Evolutionary conservation across 208 protist genomes (phyloP), one percentile per base, ranked within the genome.

Genomic region (Trypanosoma rangeli): DNA sequence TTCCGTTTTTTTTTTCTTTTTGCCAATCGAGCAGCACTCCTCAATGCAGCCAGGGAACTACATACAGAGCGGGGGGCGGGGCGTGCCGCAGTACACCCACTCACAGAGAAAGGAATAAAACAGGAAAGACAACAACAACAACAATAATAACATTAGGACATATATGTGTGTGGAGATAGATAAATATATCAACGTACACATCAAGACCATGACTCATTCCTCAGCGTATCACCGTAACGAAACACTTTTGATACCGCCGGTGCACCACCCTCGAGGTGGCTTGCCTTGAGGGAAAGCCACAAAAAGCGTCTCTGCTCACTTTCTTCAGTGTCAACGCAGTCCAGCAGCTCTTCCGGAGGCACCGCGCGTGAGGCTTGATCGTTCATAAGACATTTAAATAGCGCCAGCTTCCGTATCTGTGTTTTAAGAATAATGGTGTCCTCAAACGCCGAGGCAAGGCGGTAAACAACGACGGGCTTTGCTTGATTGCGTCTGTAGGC

Each of bases 401-500:
- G 73, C 3, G 89, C 92, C 46, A 89, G 62, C 57, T 94, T 94
- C 2, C 92, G 80, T 16, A 74, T 79, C 64, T 96, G 92, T 60
- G 78, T 73, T 35, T 70, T 75, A 24, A 96, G 46, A 22, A 94
- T 58, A 9, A 73, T 83, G 24, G 57, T 64, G 46, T 94, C 87
- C 39, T 90, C 84, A 20, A 73, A 72, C 20, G 53, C 66, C 0
- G 88, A 91, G 42, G 86, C 86, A 37, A 99, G 80, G 26, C 98
- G 87, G 83, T 99, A 99, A 35, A 99, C 98, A 52, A 92, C 97
- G 16, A 99, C 98, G 15, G 84, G 73, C 50, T 94, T 93, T 35
- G 74, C 94, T 76, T 99, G 99, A 42, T 99, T 99, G 7, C 99
- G 98, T 24, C 99, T 83, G 84, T 99, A 99, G 1, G 94, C 95